A percentile compares a stretch with the other conserved stretches of the same genome.
Evolutionary conservation across 1,284 basidiomycete species (phyloP).

Genomic region (Boletus smithii): DNA sequence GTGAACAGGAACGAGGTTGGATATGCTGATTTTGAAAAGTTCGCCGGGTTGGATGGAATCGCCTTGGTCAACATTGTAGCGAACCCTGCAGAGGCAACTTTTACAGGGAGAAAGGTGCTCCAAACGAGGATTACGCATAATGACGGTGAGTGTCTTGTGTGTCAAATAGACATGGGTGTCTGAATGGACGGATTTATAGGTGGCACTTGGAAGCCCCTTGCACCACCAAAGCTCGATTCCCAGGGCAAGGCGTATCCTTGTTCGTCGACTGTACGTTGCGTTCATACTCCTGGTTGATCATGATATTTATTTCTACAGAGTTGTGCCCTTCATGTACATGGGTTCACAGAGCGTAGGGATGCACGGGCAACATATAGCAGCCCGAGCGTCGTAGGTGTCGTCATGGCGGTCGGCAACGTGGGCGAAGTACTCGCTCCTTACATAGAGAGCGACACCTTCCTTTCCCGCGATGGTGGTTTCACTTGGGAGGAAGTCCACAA

Average conservation of each 20-base stretch:
- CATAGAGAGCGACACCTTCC: slow-evolving; percentile 89
- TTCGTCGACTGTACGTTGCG: slow-evolving; percentile 50
- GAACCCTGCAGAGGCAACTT: slow-evolving; percentile 73
- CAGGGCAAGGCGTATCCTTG: slow-evolving; percentile 77
- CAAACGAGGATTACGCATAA: slow-evolving; percentile 94
- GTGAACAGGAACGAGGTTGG: slow-evolving; percentile 88
- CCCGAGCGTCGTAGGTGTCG: slow-evolving; percentile 86
- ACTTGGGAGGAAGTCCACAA: slow-evolving; percentile 99
- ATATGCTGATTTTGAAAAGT: slow-evolving; percentile 98
- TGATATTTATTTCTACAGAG: slow-evolving; percentile 43
- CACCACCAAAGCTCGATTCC: slow-evolving; percentile 76
- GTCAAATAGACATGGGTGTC: neutral
- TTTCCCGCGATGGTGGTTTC: slow-evolving; percentile 94
- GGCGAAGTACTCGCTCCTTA: slow-evolving; percentile 82
- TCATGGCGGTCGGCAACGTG: slow-evolving; percentile 98
- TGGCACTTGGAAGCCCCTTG: slow-evolving; percentile 83
- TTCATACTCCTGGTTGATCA: neutral
- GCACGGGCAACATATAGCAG: slow-evolving; percentile 89
- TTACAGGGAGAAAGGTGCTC: slow-evolving; percentile 75
- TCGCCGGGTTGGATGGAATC: slow-evolving; percentile 94
- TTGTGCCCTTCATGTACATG: slow-evolving; percentile 90
- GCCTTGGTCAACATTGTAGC: slow-evolving; percentile 89
- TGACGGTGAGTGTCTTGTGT: slow-evolving; percentile 59
- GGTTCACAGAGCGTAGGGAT: slow-evolving; percentile 91
- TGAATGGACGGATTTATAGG: slow-evolving; percentile 41